Conservation (phyloP, 805 yeast genomes). For the Candida odintsovae region DNA sequence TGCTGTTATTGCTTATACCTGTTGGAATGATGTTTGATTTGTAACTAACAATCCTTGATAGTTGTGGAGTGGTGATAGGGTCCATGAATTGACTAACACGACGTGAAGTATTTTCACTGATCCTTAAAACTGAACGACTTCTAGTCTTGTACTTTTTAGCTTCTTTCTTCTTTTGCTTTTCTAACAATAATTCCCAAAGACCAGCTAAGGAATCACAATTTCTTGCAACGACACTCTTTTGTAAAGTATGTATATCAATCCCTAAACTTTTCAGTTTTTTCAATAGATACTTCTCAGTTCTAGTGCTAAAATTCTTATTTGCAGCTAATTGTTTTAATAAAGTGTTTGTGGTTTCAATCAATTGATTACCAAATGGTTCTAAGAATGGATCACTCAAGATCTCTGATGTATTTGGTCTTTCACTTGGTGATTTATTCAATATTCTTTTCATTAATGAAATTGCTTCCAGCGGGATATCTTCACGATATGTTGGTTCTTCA, state of each 20-base stretch:
- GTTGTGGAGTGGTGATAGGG: conserved; percentile 19
- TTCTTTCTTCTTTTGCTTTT: conserved; percentile 33
- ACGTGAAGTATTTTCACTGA: conserved; percentile 23
- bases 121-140: conserved; percentile 29
- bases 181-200: conserved; percentile 63
- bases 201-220: conserved; percentile 73
- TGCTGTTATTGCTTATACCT: too few species aligned
- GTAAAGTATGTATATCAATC: conserved; percentile 56
- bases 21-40: conserved; percentile 1
- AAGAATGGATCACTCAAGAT: conserved; percentile 47
- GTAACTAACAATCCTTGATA: conserved; percentile 25
- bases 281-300: conserved; percentile 55
- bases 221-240: conserved; percentile 47
- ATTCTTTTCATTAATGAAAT: conserved; percentile 45
- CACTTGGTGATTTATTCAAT: conserved; percentile 58
- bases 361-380: conserved; percentile 37
- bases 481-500: conserved; percentile 56
- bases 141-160: conserved; percentile 27
- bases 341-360: conserved; percentile 34
- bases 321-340: conserved; percentile 31
- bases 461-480: conserved; percentile 42
- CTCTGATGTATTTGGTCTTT: conserved; percentile 53
- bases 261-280: conserved; percentile 55
- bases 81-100: conserved; percentile 25
- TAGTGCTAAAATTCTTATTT: conserved; percentile 46